phyloP scores from a whole-genome alignment of 1,139 yeast genomes.

The Candida dubliniensis region DNA sequence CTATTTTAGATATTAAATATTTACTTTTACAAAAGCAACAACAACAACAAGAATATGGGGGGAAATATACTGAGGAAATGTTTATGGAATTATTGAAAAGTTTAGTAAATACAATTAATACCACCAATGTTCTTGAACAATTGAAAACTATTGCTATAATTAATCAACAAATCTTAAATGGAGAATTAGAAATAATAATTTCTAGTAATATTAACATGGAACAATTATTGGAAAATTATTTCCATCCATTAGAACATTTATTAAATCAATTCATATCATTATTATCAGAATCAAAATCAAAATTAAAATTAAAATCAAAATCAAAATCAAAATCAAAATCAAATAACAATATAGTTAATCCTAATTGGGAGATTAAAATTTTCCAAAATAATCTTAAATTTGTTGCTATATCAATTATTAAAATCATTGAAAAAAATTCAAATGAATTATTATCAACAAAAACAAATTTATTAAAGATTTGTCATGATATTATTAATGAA shows the following conservation, averaged over 20 bases:
- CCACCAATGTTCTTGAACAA: constrained; percentile 21
- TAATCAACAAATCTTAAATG: constrained; percentile 11
- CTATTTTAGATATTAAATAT: constrained; percentile 9
- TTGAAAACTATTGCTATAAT: constrained; percentile 32
- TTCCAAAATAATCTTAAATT: constrained; percentile 36
- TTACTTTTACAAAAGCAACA: constrained; percentile 7
- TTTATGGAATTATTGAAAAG: constrained; percentile 1
- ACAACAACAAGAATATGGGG: too few species aligned
- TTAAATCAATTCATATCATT: constrained; percentile 12
- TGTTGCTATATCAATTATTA: constrained; percentile 29
- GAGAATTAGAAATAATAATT: constrained; percentile 8
- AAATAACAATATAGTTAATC: too few species aligned
- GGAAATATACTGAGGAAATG: background rate
- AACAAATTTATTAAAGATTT: constrained; percentile 1
- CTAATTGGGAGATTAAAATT: constrained; percentile 17
- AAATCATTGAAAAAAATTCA: constrained; percentile 2
- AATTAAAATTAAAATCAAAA: constrained; percentile 4
- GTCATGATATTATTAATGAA: constrained; percentile 2
- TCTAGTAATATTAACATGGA: background rate
- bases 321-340: background rate
- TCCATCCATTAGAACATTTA: constrained; percentile 19
- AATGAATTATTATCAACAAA: background rate
- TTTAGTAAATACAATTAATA: background rate
- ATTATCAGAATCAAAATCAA: constrained; percentile 6
- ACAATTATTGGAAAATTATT: constrained; percentile 17